Percentiles rank a stretch among this genome's conserved stretches.
These are phyloP conservation scores for Oemleria cerasiformis DNA, from an alignment of 306 rosid species.

Conservation along the genomic window DNA sequence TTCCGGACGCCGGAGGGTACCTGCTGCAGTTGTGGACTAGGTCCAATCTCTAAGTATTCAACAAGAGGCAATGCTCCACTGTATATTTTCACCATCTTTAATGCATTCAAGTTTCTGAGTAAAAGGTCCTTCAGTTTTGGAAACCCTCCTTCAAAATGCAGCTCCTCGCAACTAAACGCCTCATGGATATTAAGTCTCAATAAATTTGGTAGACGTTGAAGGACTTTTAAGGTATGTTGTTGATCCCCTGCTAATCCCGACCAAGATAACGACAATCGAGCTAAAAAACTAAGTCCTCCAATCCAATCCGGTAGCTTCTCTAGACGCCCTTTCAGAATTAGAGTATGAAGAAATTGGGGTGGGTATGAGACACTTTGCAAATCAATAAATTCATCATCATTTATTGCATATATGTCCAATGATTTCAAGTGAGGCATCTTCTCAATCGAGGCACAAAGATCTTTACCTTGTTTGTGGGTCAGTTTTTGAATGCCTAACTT, in stretches of 20 bases:
- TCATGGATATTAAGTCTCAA: fast-evolving
- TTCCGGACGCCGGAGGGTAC: not conserved
- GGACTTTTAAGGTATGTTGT: not conserved
- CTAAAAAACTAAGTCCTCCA: not conserved
- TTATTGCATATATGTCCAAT: not conserved
- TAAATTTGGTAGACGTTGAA: not conserved
- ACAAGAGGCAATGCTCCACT: not conserved
- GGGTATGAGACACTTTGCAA: not conserved
- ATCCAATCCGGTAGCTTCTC: not conserved
- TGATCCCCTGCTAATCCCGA: not conserved
- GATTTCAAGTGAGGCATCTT: slow-evolving; percentile 30
- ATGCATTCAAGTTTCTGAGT: not conserved
- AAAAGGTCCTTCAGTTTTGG: not conserved
- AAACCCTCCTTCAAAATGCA: not conserved
- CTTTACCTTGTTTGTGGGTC: slow-evolving; percentile 11
- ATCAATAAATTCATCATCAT: not conserved
- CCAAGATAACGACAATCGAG: not conserved
- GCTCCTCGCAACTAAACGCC: not conserved
- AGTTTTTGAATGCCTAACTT: not conserved
- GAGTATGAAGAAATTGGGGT: not conserved
- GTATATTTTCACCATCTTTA: not conserved
- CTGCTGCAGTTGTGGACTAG: not conserved
- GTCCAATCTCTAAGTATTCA: not conserved
- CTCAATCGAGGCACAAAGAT: slow-evolving; percentile 12
- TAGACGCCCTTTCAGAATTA: not conserved